Conservation (phyloP, 805 yeast species). For the Zygosaccharomyces kombuchaensis region DNA sequence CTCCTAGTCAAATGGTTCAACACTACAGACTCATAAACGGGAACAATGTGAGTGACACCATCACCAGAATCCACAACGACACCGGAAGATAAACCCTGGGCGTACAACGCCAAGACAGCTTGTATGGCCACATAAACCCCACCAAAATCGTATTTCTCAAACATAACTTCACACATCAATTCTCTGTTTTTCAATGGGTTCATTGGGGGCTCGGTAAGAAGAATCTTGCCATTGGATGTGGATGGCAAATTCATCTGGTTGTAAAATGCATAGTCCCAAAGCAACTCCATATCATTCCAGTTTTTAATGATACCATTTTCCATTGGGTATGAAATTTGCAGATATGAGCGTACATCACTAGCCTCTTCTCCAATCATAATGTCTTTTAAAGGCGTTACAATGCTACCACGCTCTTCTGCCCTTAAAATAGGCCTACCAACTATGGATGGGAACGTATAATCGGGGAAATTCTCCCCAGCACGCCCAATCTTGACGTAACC, state of each 20-base stretch:
- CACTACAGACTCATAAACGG: slow-evolving; percentile 96
- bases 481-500: slow-evolving; percentile 97
- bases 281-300: slow-evolving; percentile 98
- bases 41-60: slow-evolving; percentile 97
- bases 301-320: slow-evolving; percentile 95
- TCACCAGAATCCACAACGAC: slow-evolving; percentile 95
- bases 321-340: slow-evolving; percentile 97
- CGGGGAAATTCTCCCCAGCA: slow-evolving; percentile 96
- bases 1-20: slow-evolving; percentile 88
- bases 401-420: slow-evolving; percentile 84
- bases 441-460: slow-evolving; percentile 92
- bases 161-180: slow-evolving; percentile 90
- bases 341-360: slow-evolving; percentile 77
- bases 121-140: slow-evolving; percentile 96
- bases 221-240: slow-evolving; percentile 70
- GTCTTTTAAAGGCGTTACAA: slow-evolving; percentile 70
- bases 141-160: slow-evolving; percentile 85
- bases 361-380: slow-evolving; percentile 99
- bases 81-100: slow-evolving; percentile 94
- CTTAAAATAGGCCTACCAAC: slow-evolving; percentile 96
- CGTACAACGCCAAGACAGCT: slow-evolving; percentile 96
- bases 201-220: slow-evolving; percentile 97
- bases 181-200: slow-evolving; percentile 90
- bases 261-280: slow-evolving; percentile 97
- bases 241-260: slow-evolving; percentile 81